Evolutionary conservation across 1,139 yeast species (phyloP), one percentile per base, ranked within the genome.

Genomic region (Lodderomyces margitis): DNA sequence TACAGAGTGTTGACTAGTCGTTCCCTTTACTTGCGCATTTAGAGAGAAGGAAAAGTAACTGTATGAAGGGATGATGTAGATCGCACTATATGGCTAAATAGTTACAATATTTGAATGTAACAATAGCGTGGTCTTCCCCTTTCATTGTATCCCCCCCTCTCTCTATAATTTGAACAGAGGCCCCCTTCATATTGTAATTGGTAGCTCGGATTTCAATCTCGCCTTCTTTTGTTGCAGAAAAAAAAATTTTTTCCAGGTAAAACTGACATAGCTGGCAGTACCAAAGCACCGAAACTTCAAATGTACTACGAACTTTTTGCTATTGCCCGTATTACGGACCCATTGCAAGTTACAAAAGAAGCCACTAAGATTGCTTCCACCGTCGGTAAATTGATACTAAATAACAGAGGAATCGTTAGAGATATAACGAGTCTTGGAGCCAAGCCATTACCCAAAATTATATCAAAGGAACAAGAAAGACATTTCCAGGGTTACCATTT

Each of bases 221-320:
- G 25, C 11, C 11, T 21, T 11, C 8, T 21, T 8, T 8, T 21
- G 8, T 21, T 21, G 25, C 10, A 8, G 25, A 21, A 21, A 21
- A 21, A 21, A 21, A 21, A 21, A 21, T 21, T 21, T 21, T 21
- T 8, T 8, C 8, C 11, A 8, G 10, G 12, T 27, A 20, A n/a
- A n/a, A n/a, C n/a, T n/a, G n/a, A n/a, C n/a, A n/a, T n/a, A n/a
- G n/a, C n/a, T n/a, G n/a, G n/a, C n/a, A 15, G 5, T 3, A 15
- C 3, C n/a, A 27, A n/a, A 27, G 3, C 9, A n/a, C n/a, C 12
- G 30, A 16, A 3, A 24, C 12, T n/a, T 21, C 34, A 5, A 3
- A 91, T 91, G 98, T 78, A 88, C 48, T 91, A 91, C 73, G 98
- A 91, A 70, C 70, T 91, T 39, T 78, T 89, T 48, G 96, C 96